These are phyloP conservation scores for Neofusicoccum umdonicola DNA, from an alignment of 2,329 filamentous ascomycete species.

Conservation along the genomic window DNA sequence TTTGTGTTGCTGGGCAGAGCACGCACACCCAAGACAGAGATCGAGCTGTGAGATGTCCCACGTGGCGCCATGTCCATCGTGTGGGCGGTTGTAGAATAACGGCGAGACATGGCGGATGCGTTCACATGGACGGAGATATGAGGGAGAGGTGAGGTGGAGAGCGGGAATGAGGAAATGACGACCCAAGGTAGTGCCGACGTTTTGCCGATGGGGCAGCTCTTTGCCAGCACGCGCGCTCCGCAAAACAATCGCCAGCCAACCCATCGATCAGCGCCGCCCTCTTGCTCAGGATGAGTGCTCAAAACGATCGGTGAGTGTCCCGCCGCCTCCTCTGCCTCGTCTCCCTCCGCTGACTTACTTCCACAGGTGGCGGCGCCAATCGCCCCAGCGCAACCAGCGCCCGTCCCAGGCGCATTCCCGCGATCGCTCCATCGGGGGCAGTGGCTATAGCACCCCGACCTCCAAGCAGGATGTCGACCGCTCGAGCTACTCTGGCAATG, in stretches of 20 bases:
- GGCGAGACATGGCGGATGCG: too few relatives aligned
- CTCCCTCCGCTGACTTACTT: background rate
- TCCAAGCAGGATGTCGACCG: conserved; percentile 33
- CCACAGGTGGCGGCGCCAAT: conserved; percentile 18
- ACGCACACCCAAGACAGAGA: too few relatives aligned
- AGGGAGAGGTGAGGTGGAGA: too few relatives aligned
- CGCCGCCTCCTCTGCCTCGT: background rate
- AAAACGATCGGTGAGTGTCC: conserved; percentile 8
- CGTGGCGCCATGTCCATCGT: too few relatives aligned
- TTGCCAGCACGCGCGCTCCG: conserved; percentile 1
- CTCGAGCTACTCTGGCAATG: conserved; percentile 32
- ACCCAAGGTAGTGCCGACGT: too few relatives aligned
- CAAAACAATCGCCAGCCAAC: conserved; percentile 14
- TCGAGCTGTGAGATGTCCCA: too few relatives aligned
- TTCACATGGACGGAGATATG: too few relatives aligned
- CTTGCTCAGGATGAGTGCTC: conserved; percentile 15
- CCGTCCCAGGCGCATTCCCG: conserved; percentile 19
- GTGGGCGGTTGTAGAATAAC: too few relatives aligned
- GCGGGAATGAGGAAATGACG: too few relatives aligned
- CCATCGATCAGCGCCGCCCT: conserved; percentile 17
- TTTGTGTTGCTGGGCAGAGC: too few relatives aligned
- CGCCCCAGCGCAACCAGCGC: conserved; percentile 21
- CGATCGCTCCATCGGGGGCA: conserved; percentile 24
- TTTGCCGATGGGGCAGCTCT: too few relatives aligned
- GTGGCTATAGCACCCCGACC: conserved; percentile 33